Evolutionary conservation across 306 rosid species (phyloP).

Genomic region (Leucaena leucocephala): DNA sequence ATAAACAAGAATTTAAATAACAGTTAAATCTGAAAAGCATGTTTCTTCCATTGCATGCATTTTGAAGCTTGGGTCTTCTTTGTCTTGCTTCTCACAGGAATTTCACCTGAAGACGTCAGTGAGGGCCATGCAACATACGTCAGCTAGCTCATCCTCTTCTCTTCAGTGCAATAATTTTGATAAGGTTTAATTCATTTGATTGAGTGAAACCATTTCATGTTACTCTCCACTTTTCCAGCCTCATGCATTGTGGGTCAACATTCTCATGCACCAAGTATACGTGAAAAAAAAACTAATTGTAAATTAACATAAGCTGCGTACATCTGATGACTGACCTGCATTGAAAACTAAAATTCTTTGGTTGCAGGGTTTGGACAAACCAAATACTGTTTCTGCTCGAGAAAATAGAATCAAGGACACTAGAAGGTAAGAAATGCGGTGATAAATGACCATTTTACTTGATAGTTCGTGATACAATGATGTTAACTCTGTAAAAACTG

Average conservation of each 20-base stretch:
- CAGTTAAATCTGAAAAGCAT: constrained; percentile 21
- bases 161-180: constrained; percentile 50
- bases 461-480: constrained; percentile 26
- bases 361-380: constrained; percentile 63
- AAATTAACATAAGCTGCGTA: constrained; percentile 17
- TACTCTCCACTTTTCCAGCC: constrained; percentile 33
- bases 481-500: constrained; percentile 35
- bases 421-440: constrained; percentile 58
- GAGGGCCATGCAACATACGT: constrained; percentile 82
- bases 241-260: constrained; percentile 1
- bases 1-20: constrained; percentile 2
- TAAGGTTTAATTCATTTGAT: constrained; percentile 46
- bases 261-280: constrained; percentile 9
- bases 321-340: constrained; percentile 20
- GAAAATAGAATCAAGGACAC: constrained; percentile 53
- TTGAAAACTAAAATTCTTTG: constrained; percentile 37
- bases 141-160: constrained; percentile 61
- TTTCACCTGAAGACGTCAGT: constrained; percentile 83
- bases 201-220: constrained; percentile 27
- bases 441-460: constrained; percentile 29
- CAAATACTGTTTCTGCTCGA: constrained; percentile 33
- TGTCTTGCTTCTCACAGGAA: constrained; percentile 61
- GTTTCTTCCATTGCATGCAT: constrained; percentile 8
- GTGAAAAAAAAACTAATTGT: constrained; percentile 17
- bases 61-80: constrained; percentile 31